Conservation (phyloP, 108 stramenopile species). For the Fistulifera pelliculosa region DNA sequence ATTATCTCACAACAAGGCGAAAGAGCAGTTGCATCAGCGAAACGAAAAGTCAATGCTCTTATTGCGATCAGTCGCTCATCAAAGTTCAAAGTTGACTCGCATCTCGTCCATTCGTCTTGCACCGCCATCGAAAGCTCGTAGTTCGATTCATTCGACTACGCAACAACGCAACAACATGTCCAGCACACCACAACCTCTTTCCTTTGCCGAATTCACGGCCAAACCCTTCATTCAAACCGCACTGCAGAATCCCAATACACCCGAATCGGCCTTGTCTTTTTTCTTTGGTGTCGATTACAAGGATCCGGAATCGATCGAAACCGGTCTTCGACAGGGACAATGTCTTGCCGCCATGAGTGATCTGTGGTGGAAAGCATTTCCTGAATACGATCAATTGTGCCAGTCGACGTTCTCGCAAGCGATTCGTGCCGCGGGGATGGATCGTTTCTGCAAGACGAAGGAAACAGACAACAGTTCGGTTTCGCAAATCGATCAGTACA, state of each 20-base stretch:
- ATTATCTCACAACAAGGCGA: no score
- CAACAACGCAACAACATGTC: no score
- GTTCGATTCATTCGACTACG: no score
- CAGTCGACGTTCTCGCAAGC: conserved; percentile 4
- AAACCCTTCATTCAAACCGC: not conserved
- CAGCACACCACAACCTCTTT: no score
- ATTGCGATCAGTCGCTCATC: no score
- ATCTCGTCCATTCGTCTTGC: no score
- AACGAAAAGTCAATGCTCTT: no score
- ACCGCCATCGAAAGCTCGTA: no score
- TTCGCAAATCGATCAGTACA: conserved; percentile 21
- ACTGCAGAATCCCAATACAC: not conserved
- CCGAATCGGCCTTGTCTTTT: conserved; percentile 23
- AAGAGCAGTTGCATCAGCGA: no score
- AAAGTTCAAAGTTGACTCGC: no score
- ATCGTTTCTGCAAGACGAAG: no score
- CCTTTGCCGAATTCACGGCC: not conserved
- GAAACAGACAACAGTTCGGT: no score
- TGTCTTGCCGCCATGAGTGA: conserved; percentile 1
- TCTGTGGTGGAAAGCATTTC: conserved; percentile 26
- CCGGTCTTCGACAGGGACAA: conserved; percentile 2
- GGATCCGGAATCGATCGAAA: not conserved
- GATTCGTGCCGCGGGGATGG: conserved; percentile 10
- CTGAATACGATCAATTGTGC: conserved; percentile 32
- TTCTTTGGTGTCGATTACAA: conserved; percentile 22